Percentiles rank a stretch among this genome's conserved stretches.
phyloP scores from a whole-genome alignment of 2,329 filamentous ascomycete genomes.

The Calonectria hongkongensis region DNA sequence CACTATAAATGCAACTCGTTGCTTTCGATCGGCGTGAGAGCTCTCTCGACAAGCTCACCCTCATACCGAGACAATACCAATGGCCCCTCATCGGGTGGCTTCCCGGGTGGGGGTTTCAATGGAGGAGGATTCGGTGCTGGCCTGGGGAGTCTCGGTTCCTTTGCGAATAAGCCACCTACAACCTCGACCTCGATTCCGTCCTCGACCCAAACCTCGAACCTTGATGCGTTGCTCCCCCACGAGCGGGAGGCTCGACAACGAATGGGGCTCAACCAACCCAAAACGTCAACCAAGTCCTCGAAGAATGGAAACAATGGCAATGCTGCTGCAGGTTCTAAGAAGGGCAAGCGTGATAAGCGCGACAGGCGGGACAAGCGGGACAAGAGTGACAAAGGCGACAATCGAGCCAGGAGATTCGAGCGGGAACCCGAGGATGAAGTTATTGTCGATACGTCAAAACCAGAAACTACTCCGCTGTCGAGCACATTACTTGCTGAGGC shows the following conservation, averaged over 20 bases:
- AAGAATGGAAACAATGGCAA: slow-evolving; percentile 35
- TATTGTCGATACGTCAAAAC: slow-evolving; percentile 37
- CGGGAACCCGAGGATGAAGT: slow-evolving; percentile 24
- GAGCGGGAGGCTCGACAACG: slow-evolving; percentile 60
- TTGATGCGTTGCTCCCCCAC: slow-evolving; percentile 60
- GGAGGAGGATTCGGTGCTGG: slow-evolving; percentile 47
- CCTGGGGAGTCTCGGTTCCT: slow-evolving; percentile 51
- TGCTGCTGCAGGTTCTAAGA: slow-evolving; percentile 4
- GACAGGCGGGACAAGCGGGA: slow-evolving; percentile 23
- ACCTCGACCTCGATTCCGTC: slow-evolving; percentile 5
- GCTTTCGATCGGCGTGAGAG: slow-evolving; percentile 44
- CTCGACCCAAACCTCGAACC: slow-evolving; percentile 13
- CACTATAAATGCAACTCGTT: slow-evolving; percentile 23
- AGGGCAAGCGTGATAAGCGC: slow-evolving; percentile 6
- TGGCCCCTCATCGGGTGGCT: slow-evolving; percentile 47
- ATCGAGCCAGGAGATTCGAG: slow-evolving; percentile 27
- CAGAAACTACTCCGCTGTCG: slow-evolving; percentile 45
- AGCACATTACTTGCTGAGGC: slow-evolving; percentile 58
- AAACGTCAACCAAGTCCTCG: slow-evolving; percentile 30
- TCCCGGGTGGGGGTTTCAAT: slow-evolving; percentile 50
- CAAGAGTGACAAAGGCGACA: slow-evolving; percentile 24
- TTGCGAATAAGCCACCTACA: slow-evolving; percentile 43
- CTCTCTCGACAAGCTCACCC: slow-evolving; percentile 55
- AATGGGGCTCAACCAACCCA: slow-evolving; percentile 48
- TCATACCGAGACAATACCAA: slow-evolving; percentile 47